Percentiles rank a stretch among this genome's conserved stretches.
phyloP scores from a whole-genome alignment of 768 basidiomycete genomes.

The Albatrellus ellisii region DNA sequence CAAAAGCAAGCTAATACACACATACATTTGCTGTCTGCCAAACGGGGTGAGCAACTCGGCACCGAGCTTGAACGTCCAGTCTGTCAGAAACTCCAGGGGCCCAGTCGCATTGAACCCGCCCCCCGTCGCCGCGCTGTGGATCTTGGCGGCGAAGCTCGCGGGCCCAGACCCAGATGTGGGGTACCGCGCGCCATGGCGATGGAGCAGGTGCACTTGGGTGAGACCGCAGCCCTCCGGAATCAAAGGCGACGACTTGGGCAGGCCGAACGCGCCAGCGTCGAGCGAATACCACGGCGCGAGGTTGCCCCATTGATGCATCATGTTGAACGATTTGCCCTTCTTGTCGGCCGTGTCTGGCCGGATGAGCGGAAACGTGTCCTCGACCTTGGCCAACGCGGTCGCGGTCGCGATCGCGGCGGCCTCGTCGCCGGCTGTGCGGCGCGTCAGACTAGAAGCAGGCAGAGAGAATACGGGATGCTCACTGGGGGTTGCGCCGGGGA shows the following conservation, averaged over 20 bases:
- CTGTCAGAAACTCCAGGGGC: conserved; percentile 28
- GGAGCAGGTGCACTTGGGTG: conserved; percentile 28
- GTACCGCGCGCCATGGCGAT: conserved; percentile 32
- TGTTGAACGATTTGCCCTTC: conserved; percentile 26
- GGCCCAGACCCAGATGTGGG: conserved; percentile 22
- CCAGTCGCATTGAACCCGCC: conserved; percentile 23
- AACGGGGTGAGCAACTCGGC: conserved; percentile 35
- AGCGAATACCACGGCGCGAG: conserved; percentile 40
- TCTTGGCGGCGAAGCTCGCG: conserved; percentile 16
- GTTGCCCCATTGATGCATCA: conserved; percentile 33
- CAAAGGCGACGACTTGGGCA: conserved; percentile 30
- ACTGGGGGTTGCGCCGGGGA: conserved; percentile 37
- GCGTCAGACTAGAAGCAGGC: neutral
- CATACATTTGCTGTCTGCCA: conserved; percentile 28
- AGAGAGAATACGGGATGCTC: conserved; percentile 6
- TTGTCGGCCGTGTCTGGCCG: conserved; percentile 24
- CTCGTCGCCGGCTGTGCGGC: conserved; percentile 17
- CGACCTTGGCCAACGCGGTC: conserved; percentile 24
- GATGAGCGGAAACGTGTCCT: conserved; percentile 29
- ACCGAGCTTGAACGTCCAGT: conserved; percentile 33
- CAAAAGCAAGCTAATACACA: neutral
- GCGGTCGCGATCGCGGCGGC: conserved; percentile 20
- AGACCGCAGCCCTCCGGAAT: conserved; percentile 35
- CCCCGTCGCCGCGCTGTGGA: conserved; percentile 15
- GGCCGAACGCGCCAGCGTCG: conserved; percentile 29